A percentile compares a stretch with the other conserved stretches of the same genome.
Evolutionary conservation across 2,329 filamentous ascomycete genomes (phyloP).

Genomic region (Pestalotiopsis sp.): DNA sequence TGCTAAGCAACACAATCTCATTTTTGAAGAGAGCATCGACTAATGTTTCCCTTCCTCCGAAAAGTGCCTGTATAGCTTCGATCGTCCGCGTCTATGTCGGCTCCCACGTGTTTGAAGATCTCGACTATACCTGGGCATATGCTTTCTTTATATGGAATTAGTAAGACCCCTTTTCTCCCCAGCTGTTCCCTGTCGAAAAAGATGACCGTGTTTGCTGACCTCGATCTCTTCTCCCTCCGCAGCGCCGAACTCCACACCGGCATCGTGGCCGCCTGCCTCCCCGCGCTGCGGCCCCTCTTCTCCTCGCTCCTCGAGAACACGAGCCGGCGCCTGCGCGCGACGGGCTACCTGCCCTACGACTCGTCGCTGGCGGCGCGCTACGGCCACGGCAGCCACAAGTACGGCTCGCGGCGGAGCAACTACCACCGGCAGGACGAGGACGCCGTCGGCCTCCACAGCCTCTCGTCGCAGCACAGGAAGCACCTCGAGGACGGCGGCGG

Average conservation of each 20-base stretch:
- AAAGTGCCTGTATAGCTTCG: slow-evolving; percentile 12
- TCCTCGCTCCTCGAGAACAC: slow-evolving; percentile 14
- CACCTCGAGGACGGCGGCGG: background rate
- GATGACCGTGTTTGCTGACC: background rate
- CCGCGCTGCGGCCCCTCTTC: slow-evolving; percentile 14
- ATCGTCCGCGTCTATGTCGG: slow-evolving; percentile 8
- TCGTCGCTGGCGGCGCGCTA: background rate
- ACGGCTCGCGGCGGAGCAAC: background rate
- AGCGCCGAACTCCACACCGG: slow-evolving; percentile 16
- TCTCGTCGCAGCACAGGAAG: background rate
- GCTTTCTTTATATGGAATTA: slow-evolving; percentile 13
- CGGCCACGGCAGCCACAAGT: background rate
- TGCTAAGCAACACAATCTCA: background rate
- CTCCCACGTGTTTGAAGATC: slow-evolving; percentile 8
- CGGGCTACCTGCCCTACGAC: slow-evolving; percentile 4
- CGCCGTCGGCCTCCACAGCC: background rate
- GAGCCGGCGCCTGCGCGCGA: slow-evolving; percentile 9
- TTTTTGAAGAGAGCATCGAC: too few relatives aligned
- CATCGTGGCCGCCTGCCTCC: slow-evolving; percentile 14
- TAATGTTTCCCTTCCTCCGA: background rate
- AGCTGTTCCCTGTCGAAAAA: background rate
- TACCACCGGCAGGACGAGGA: slow-evolving; percentile 7
- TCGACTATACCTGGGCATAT: slow-evolving; percentile 7
- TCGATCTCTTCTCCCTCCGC: background rate
- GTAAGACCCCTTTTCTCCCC: background rate